A percentile compares a stretch with the other conserved stretches of the same genome.
Conservation (phyloP, 2,329 filamentous ascomycete genomes). For the Epichloe baconii region DNA sequence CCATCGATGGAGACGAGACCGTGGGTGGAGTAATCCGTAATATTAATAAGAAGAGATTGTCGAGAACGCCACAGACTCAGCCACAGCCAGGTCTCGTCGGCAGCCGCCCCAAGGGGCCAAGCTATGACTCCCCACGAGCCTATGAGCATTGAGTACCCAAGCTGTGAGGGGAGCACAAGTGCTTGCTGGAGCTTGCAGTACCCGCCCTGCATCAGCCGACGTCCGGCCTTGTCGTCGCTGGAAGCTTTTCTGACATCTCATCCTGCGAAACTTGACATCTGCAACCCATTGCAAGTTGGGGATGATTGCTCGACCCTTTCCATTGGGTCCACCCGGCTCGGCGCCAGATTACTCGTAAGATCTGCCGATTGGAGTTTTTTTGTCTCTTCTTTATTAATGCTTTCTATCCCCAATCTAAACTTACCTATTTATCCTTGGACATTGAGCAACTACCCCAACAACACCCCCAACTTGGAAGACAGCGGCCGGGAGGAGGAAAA, state of each 20-base stretch:
- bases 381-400: not conserved
- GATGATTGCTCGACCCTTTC: slow-evolving; percentile 4
- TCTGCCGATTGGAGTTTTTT: not conserved
- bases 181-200: not conserved
- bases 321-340: slow-evolving; percentile 3
- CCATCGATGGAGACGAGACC: not conserved
- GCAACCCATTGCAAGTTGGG: not conserved
- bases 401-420: not conserved
- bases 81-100: not conserved
- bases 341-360: not conserved
- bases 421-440: not conserved
- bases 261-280: slow-evolving; percentile 1
- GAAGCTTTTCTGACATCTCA: not conserved
- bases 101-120: too few species aligned
- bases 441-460: not conserved
- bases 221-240: not conserved
- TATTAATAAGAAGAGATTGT: too few species aligned
- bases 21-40: too few species aligned
- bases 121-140: too few species aligned
- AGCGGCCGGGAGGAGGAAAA: not conserved
- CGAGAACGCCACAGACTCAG: not conserved
- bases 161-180: not conserved
- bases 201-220: not conserved
- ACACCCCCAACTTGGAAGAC: not conserved
- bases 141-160: too few species aligned